These are phyloP conservation scores for Ensete glaucum DNA, from an alignment of 176 grass and related monocot species.

Conservation along the genomic window DNA sequence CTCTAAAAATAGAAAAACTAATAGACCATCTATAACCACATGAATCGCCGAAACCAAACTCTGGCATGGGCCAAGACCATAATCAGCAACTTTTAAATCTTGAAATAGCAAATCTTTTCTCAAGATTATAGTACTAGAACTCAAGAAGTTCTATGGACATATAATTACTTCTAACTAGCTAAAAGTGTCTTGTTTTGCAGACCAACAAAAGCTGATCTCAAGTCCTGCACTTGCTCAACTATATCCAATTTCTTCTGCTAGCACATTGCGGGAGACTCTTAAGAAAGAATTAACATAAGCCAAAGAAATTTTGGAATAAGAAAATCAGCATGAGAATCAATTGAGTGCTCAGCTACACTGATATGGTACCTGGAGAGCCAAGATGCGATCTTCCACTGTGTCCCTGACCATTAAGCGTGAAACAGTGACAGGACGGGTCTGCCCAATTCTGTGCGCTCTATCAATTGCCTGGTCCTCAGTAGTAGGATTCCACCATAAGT, in stretches of 20 bases:
- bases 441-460: conserved; percentile 94
- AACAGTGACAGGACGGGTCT: conserved; percentile 76
- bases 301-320: not conserved
- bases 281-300: not conserved
- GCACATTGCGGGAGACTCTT: too few species aligned
- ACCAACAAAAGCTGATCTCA: not conserved
- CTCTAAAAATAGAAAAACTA: too few species aligned
- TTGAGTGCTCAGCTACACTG: not conserved
- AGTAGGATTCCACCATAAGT: conserved; percentile 99
- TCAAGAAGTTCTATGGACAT: not conserved
- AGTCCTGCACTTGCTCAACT: too few species aligned
- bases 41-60: too few species aligned
- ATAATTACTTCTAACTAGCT: not conserved
- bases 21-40: too few species aligned
- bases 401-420: conserved; percentile 84
- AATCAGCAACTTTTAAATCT: too few species aligned
- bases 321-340: not conserved
- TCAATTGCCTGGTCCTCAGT: conserved; percentile 99
- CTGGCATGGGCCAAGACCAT: too few species aligned
- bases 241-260: too few species aligned
- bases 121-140: not conserved
- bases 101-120: too few species aligned
- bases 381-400: conserved; percentile 92
- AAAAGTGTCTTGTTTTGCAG: not conserved
- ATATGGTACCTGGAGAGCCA: conserved; percentile 75